These are phyloP conservation scores for Tillandsia leiboldiana DNA, from an alignment of 176 grass and related monocot genomes.

Conservation along the genomic window DNA sequence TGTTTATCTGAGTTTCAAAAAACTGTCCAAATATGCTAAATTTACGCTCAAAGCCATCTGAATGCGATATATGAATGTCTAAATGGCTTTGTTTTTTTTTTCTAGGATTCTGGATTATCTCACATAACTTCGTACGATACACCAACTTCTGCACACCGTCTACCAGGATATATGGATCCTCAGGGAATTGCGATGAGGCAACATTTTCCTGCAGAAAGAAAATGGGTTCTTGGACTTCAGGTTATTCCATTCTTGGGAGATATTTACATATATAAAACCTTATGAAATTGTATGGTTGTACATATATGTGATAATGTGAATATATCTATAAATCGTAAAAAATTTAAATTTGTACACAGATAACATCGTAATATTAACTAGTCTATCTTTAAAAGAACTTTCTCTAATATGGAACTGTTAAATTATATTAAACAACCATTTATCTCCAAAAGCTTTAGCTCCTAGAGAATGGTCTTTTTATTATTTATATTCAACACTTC, in stretches of 20 bases:
- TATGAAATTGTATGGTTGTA: too few relatives aligned
- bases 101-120: conserved; percentile 43
- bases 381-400: too few relatives aligned
- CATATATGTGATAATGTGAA: too few relatives aligned
- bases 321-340: too few relatives aligned
- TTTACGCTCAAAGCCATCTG: too few relatives aligned
- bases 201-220: conserved; percentile 60
- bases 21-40: background rate
- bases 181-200: conserved; percentile 37
- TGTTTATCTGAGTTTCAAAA: background rate
- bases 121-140: conserved; percentile 31
- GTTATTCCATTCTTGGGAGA: conserved; percentile 11
- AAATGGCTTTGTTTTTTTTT: background rate
- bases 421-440: too few relatives aligned
- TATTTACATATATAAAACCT: background rate
- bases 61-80: background rate
- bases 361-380: too few relatives aligned
- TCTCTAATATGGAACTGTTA: too few relatives aligned
- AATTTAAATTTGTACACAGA: too few relatives aligned
- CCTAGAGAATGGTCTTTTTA: too few relatives aligned
- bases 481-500: too few relatives aligned
- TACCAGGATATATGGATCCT: conserved; percentile 56
- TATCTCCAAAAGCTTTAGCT: too few relatives aligned
- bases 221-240: conserved; percentile 91
- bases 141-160: conserved; percentile 35